phyloP scores from a whole-genome alignment of 805 yeast genomes.

The Spathaspora boniae region DNA sequence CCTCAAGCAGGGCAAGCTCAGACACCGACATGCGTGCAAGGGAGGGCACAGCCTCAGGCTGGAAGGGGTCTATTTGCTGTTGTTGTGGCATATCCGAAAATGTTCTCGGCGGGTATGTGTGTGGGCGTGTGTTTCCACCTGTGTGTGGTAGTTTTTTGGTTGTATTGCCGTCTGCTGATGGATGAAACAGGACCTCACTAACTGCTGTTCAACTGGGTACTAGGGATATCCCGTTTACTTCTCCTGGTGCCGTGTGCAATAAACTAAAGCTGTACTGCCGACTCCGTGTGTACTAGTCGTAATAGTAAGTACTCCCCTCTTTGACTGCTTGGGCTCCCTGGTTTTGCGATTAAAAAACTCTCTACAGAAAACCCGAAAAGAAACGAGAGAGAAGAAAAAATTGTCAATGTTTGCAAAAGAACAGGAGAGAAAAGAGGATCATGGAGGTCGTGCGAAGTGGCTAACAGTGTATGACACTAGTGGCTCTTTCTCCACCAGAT shows the following conservation, averaged over 20 bases:
- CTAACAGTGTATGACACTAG: background rate
- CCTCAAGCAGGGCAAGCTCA: conserved; percentile 22
- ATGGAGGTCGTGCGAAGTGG: conserved; percentile 2
- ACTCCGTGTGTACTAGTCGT: too few species aligned
- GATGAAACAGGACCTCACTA: background rate
- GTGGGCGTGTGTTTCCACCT: conserved; percentile 1
- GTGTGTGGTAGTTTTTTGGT: background rate
- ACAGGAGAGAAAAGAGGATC: background rate
- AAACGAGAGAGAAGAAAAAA: background rate
- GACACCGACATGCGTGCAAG: conserved; percentile 20
- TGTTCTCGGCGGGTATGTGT: too few species aligned
- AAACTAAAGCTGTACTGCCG: too few species aligned
- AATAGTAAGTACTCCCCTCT: too few species aligned
- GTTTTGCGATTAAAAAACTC: conserved; percentile 4
- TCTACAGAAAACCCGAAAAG: background rate
- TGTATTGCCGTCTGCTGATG: background rate
- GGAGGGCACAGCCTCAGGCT: conserved; percentile 6
- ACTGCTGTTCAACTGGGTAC: background rate
- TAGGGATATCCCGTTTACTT: too few species aligned
- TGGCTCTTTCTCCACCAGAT: too few species aligned
- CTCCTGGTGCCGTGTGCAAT: too few species aligned
- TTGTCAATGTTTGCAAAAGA: background rate
- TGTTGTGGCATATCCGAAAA: too few species aligned
- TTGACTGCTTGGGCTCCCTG: too few species aligned
- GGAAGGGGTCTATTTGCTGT: background rate